Percentiles rank a stretch among this genome's conserved stretches.
Evolutionary conservation across 1,139 yeast species (phyloP).

Genomic region (Yamadazyma atmosphaerica): DNA sequence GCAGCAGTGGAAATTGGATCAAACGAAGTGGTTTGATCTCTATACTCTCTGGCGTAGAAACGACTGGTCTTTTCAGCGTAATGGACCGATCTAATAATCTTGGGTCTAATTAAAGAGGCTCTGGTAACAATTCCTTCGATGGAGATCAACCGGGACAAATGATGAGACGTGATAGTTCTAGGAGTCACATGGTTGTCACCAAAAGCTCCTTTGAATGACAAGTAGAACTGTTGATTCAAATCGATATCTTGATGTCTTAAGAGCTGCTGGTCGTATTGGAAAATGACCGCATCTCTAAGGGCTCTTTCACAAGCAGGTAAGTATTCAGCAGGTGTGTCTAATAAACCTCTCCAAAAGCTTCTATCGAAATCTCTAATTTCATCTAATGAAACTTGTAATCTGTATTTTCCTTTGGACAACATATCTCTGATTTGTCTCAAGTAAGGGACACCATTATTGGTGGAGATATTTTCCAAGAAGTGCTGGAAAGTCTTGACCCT

Average conservation of each 20-base stretch:
- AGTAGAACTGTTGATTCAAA: conserved; percentile 66
- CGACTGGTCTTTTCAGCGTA: conserved; percentile 83
- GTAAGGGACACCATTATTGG: conserved; percentile 54
- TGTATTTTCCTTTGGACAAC: conserved; percentile 63
- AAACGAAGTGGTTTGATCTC: conserved; percentile 90
- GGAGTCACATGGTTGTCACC: conserved; percentile 90
- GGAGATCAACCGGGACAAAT: conserved; percentile 79
- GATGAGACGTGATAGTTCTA: conserved; percentile 75
- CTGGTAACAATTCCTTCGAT: conserved; percentile 95
- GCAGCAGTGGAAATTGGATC: conserved; percentile 85
- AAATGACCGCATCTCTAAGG: conserved; percentile 73
- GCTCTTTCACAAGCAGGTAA: conserved; percentile 92
- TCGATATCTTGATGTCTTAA: conserved; percentile 50
- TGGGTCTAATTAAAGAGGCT: conserved; percentile 91
- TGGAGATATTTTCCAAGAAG: conserved; percentile 60
- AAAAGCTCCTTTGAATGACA: conserved; percentile 88
- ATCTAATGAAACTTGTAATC: conserved; percentile 79
- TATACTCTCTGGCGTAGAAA: conserved; percentile 88
- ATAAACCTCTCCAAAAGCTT: conserved; percentile 74
- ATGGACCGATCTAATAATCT: conserved; percentile 88
- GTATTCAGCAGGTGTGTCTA: conserved; percentile 78
- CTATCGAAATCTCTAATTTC: conserved; percentile 84
- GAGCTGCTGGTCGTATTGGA: conserved; percentile 60
- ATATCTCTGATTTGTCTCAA: conserved; percentile 68
- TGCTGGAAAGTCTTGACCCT: conserved; percentile 88